Evolutionary conservation across 129 eudicot genomes (phyloP).

Genomic region (Calendula officinalis): DNA sequence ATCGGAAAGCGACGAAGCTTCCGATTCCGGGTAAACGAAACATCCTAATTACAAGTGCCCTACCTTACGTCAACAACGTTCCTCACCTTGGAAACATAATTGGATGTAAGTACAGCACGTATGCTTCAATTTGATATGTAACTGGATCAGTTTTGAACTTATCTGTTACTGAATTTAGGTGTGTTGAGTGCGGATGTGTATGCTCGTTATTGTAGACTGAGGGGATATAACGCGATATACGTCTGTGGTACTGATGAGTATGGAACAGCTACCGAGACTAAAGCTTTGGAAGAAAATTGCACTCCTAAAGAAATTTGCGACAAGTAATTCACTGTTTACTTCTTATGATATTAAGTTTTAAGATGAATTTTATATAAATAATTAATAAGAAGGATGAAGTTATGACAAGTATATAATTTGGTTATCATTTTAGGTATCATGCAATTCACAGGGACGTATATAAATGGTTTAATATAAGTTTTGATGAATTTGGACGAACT

Average conservation of each 20-base stretch:
- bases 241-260: constrained; percentile 96
- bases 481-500: constrained; percentile 92
- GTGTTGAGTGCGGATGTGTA: constrained; percentile 99
- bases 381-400: not conserved
- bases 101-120: constrained; percentile 42
- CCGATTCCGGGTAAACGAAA: constrained; percentile 57
- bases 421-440: constrained; percentile 57
- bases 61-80: constrained; percentile 67
- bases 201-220: constrained; percentile 75
- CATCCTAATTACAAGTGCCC: constrained; percentile 61
- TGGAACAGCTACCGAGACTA: constrained; percentile 93
- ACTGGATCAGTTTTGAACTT: not conserved
- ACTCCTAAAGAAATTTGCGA: constrained; percentile 84
- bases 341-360: not conserved
- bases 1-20: constrained; percentile 32
- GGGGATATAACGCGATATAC: constrained; percentile 75
- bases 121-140: not conserved
- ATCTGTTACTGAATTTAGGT: constrained; percentile 35
- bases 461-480: constrained; percentile 80
- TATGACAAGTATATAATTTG: not conserved
- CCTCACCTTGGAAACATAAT: constrained; percentile 73
- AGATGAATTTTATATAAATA: not conserved
- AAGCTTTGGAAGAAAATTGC: constrained; percentile 88
- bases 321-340: constrained; percentile 45
- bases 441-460: constrained; percentile 86